Evolutionary conservation across 192 early-diverging fungal genomes (phyloP), one percentile per base, ranked within the genome.

Genomic region (Lobosporangium transversale): DNA sequence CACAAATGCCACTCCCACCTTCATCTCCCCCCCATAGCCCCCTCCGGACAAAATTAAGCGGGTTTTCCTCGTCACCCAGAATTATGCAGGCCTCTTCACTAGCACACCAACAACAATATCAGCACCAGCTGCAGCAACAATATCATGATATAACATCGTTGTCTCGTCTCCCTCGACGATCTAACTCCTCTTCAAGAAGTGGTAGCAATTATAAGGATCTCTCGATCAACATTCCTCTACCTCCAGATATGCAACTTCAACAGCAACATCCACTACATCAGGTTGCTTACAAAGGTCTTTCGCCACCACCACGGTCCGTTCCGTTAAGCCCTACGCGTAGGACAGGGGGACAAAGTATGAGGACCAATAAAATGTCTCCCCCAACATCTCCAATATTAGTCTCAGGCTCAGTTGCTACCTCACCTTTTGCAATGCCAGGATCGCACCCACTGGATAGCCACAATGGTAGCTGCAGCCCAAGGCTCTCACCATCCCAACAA

Each of bases 271-370:
- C 64, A 15, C 30, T 67, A 17, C 73, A 66, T 29, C 58, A 56
- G 24, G 65, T 67, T 17, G 63, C 73, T 2, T 76, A 57, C 59
- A 76, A 66, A 29, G 73, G 73, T 18, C 59, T 76, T 17, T 76
- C 73, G 0, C 73, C 73, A n/a, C 73, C 73, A 44, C 73, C 73
- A 12, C 37, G 73, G 0, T 47, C 58, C 17, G 30, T 44, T 14
- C 62, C 70, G 8, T 14, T 43, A 5, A 52, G 29, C 36, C 45
- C 54, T 14, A 40, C 37, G 7, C 37, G 37, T 7, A 40, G 37
- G 37, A 14, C 8, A 10, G 37, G 37, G 14, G 37, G 37, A 14
- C n/a, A n/a, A n/a, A n/a, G n/a, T n/a, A n/a, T n/a, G n/a, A n/a
- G n/a, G n/a, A 14, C 49, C 31, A 29, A 26, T 33, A 27, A 12